Evolutionary conservation across 1,284 basidiomycete genomes (phyloP), one percentile per base, ranked within the genome.

Genomic region (Tremellales sp.): DNA sequence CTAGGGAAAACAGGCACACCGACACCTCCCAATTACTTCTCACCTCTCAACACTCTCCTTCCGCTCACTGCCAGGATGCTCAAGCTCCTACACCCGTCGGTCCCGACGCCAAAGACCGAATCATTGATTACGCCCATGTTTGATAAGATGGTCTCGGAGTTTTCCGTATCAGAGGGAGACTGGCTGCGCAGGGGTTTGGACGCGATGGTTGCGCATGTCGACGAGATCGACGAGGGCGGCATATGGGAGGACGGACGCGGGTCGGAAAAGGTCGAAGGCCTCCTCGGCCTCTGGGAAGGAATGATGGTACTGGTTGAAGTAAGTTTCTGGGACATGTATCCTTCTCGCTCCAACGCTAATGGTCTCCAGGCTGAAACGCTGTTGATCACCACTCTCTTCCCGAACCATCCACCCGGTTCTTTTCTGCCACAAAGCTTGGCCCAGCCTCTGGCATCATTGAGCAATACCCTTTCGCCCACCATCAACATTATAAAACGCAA

Each of bases 331-430:
- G n/a, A 13, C 12, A 36, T 19, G 5, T 5, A 38, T 7, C 16
- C 19, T 34, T 13, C 16, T 29, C 32, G 13, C 10, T 16, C 21
- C 36, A 14, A 37, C 19, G 19, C 13, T 33, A 21, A 18, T 39
- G 34, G 38, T 34, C 12, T 22, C 32, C n/a, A 72, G 66, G 60
- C 66, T n/a, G 71, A 73, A 43, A 60, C 62, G 3, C 51, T 65
- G n/a, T 49, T 71, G 22, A 58, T 65, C 10, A 53, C 56, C 4
- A 53, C 59, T 3, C 48, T 70, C 8, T 68, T 71, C 50, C 66
- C 68, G 2, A 45, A 46, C n/a, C 33, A 45, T 8, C 59, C 66
- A 5, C 62, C 63, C 4, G 41, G 65, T 4, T 36, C 50, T 3
- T 52, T 68, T 8, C 53, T 70, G 8, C 37, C 55, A 13, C 43